These are phyloP conservation scores for Sclerotinia subarctica DNA, from an alignment of 2,329 filamentous ascomycete species.

Conservation along the genomic window DNA sequence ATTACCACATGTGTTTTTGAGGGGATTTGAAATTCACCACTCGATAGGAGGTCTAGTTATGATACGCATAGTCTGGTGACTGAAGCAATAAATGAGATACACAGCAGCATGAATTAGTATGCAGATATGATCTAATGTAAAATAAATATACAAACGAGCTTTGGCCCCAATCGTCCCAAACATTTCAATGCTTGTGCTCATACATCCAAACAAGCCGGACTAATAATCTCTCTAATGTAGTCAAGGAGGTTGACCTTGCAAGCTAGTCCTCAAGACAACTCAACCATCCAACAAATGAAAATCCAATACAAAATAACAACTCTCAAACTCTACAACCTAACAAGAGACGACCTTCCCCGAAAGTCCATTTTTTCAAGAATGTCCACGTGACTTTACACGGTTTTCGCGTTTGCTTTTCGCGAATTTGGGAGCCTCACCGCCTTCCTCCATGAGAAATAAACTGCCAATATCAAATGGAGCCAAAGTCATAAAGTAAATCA, in stretches of 20 bases:
- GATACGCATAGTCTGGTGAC: slow-evolving; percentile 1
- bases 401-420: slow-evolving; percentile 14
- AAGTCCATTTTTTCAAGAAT: neutral
- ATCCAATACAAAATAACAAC: no score
- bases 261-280: neutral
- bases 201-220: neutral
- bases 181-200: neutral
- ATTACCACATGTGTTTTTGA: neutral
- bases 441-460: slow-evolving; percentile 2
- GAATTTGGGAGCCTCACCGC: neutral
- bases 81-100: slow-evolving; percentile 6
- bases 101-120: neutral
- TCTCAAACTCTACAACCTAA: neutral
- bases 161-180: neutral
- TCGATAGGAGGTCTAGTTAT: slow-evolving; percentile 21
- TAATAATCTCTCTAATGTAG: no score
- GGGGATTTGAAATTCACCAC: slow-evolving; percentile 27
- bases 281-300: neutral
- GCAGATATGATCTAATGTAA: neutral
- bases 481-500: slow-evolving; percentile 7
- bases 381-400: neutral
- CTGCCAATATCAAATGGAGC: neutral
- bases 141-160: slow-evolving; percentile 2
- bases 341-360: neutral
- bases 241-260: neutral